These are phyloP conservation scores for Puccinia triticina DNA, from an alignment of 1,284 basidiomycete species.

Conservation along the genomic window DNA sequence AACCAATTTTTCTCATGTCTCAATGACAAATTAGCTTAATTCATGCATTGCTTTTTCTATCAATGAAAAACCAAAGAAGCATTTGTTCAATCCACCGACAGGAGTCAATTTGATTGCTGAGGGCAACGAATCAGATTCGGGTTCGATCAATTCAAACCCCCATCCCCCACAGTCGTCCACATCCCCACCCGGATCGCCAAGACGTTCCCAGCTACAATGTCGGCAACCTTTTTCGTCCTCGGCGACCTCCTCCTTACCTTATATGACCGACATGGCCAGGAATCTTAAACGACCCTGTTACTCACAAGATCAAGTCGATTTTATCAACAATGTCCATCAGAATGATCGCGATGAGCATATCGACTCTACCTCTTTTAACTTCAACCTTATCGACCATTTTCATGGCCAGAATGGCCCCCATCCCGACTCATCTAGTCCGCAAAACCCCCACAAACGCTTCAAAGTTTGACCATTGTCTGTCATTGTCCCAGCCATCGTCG, in stretches of 20 bases:
- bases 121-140: neutral
- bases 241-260: neutral
- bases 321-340: neutral
- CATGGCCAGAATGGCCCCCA: neutral
- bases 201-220: neutral
- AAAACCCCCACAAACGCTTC: slow-evolving; percentile 28
- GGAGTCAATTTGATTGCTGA: slow-evolving; percentile 12
- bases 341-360: neutral
- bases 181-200: neutral
- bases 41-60: neutral
- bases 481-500: neutral
- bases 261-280: neutral
- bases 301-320: slow-evolving; percentile 5
- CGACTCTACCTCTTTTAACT: neutral
- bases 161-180: neutral
- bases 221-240: neutral
- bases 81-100: slow-evolving; percentile 30
- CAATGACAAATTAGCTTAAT: neutral
- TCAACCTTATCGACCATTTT: slow-evolving; percentile 16
- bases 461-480: neutral
- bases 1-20: neutral
- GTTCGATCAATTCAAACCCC: neutral
- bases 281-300: neutral
- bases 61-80: slow-evolving; percentile 13
- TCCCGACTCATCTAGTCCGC: neutral